These are phyloP conservation scores for Hymenoscyphus fraxineus DNA, from an alignment of 2,329 filamentous ascomycete genomes.

Conservation along the genomic window DNA sequence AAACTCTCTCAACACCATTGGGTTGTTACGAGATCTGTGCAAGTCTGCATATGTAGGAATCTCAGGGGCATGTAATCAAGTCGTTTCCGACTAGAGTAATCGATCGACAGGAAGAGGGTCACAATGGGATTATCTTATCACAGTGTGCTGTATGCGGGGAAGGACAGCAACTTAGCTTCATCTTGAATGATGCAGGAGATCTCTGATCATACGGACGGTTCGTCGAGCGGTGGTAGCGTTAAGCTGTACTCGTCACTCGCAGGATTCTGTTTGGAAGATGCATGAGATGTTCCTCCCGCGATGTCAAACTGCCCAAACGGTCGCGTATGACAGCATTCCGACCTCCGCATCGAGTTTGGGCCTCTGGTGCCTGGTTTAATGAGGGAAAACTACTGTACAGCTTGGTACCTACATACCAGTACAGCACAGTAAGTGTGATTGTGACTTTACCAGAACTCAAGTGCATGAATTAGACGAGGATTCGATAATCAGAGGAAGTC, in stretches of 20 bases:
- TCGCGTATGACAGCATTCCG: not conserved
- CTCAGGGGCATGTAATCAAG: not conserved
- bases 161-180: not conserved
- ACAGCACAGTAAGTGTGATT: not conserved
- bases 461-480: not conserved
- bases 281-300: not conserved
- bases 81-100: too few relatives aligned
- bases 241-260: not conserved
- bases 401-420: too few relatives aligned
- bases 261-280: not conserved
- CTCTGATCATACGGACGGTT: not conserved
- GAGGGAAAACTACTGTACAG: not conserved
- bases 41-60: not conserved
- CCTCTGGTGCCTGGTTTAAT: not conserved
- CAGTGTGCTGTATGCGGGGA: not conserved
- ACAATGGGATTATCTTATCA: not conserved
- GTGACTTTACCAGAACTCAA: not conserved
- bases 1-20: not conserved
- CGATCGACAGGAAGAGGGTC: too few relatives aligned
- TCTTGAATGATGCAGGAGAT: not conserved
- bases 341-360: not conserved
- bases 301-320: not conserved
- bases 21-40: constrained; percentile 7
- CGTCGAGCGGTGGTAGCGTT: not conserved
- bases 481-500: not conserved